These are phyloP conservation scores for Diaporthe sp. DNA, from an alignment of 2,329 filamentous ascomycete genomes.

Conservation along the genomic window DNA sequence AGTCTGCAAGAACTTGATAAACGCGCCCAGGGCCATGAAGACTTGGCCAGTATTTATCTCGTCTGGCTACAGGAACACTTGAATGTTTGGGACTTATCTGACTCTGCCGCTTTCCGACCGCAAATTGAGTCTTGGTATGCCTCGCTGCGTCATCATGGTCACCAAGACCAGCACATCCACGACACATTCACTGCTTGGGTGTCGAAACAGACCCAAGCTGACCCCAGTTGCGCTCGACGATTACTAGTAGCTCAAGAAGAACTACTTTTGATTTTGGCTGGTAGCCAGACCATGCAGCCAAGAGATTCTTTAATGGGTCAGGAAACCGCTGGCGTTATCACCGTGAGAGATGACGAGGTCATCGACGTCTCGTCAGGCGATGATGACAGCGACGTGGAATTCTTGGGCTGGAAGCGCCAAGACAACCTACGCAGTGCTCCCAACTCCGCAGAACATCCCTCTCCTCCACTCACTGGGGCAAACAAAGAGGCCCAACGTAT, in stretches of 20 bases:
- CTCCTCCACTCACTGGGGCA: not conserved
- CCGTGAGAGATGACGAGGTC: not conserved
- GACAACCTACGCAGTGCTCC: not conserved
- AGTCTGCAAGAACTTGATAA: constrained; percentile 26
- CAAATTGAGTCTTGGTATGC: constrained; percentile 27
- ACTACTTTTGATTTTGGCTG: not conserved
- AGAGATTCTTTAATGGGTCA: not conserved
- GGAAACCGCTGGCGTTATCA: not conserved
- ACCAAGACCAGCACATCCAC: not conserved
- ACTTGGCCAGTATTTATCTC: constrained; percentile 12
- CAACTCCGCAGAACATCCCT: not conserved
- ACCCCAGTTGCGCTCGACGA: constrained; percentile 22
- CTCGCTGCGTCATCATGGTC: constrained; percentile 13
- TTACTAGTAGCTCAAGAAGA: constrained; percentile 14
- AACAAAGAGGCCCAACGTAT: constrained; percentile 14
- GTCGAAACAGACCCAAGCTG: not conserved
- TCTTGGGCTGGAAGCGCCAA: constrained; percentile 23
- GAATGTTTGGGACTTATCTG: not conserved
- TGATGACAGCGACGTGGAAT: constrained; percentile 26
- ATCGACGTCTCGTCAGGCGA: constrained; percentile 28
- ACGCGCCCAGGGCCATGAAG: not conserved
- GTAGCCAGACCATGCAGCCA: not conserved
- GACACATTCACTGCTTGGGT: constrained; percentile 32
- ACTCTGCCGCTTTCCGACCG: not conserved
- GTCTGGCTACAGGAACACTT: constrained; percentile 27